Conservation (phyloP, 306 rosid species). For the Dalbergia oliveri region DNA sequence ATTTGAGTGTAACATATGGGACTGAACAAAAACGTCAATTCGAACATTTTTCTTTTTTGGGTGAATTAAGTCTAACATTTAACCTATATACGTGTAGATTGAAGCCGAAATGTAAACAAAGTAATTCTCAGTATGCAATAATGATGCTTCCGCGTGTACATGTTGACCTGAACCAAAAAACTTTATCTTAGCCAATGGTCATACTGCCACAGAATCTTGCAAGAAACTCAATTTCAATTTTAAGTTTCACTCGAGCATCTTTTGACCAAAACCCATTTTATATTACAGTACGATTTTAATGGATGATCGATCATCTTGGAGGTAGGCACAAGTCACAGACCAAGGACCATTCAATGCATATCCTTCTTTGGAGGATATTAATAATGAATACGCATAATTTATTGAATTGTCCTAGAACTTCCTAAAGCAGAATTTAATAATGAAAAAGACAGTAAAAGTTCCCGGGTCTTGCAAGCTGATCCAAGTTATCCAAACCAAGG, state of each 20-base stretch:
- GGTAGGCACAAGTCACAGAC: not conserved
- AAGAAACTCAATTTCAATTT: not conserved
- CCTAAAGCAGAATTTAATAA: no score
- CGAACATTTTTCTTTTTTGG: no score
- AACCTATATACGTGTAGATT: not conserved
- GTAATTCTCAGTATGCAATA: not conserved
- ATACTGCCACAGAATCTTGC: not conserved
- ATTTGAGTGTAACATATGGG: not conserved
- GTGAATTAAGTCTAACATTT: not conserved
- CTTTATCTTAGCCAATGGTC: not conserved
- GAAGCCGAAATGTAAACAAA: not conserved
- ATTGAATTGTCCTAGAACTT: no score
- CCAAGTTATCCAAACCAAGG: not conserved
- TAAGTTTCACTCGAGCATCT: not conserved
- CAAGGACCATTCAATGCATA: not conserved
- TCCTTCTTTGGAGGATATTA: not conserved
- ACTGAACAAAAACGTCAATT: not conserved
- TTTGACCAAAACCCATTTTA: not conserved
- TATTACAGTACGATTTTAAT: no score
- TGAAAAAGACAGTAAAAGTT: no score
- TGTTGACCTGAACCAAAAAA: not conserved
- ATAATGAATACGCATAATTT: no score
- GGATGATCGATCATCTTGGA: not conserved
- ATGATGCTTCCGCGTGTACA: not conserved
- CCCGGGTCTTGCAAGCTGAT: no score